Conservation (phyloP, 768 basidiomycete genomes). For the Suillus bovinus region DNA sequence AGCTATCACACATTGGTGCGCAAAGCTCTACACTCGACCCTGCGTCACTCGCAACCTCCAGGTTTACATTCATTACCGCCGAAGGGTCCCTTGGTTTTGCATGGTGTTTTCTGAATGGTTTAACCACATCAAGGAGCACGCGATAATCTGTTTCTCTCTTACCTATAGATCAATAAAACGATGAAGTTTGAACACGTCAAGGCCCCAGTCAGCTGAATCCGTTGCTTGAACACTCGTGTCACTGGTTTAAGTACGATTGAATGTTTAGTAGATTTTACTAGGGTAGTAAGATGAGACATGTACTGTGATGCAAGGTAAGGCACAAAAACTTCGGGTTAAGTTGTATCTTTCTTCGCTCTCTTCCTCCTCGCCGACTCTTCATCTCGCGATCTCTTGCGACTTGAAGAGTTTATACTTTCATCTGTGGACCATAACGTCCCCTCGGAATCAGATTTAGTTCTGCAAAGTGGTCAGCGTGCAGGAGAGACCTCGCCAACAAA, state of each 20-base stretch:
- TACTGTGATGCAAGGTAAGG: background rate
- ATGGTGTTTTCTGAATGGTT: background rate
- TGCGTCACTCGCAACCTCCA: background rate
- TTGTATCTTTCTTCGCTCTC: background rate
- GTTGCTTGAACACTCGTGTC: background rate
- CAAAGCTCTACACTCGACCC: background rate
- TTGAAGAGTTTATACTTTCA: background rate
- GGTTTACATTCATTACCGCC: background rate
- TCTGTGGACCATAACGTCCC: conserved; percentile 10
- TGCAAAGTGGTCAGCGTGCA: background rate
- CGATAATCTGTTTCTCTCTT: background rate
- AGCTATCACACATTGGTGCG: background rate
- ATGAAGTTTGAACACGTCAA: background rate
- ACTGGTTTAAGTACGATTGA: background rate
- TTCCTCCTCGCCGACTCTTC: background rate
- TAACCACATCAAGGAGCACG: background rate
- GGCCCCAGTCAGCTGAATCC: background rate
- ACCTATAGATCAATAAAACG: background rate
- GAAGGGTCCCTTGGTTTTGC: background rate
- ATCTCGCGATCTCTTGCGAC: conserved; percentile 2
- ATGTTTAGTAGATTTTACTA: background rate
- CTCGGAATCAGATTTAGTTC: conserved; percentile 9
- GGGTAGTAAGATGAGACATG: background rate
- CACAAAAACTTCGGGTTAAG: background rate
- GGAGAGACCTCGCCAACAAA: background rate